These are phyloP conservation scores for Venturia aucupariae DNA, from an alignment of 2,329 filamentous ascomycete genomes.

Conservation along the genomic window DNA sequence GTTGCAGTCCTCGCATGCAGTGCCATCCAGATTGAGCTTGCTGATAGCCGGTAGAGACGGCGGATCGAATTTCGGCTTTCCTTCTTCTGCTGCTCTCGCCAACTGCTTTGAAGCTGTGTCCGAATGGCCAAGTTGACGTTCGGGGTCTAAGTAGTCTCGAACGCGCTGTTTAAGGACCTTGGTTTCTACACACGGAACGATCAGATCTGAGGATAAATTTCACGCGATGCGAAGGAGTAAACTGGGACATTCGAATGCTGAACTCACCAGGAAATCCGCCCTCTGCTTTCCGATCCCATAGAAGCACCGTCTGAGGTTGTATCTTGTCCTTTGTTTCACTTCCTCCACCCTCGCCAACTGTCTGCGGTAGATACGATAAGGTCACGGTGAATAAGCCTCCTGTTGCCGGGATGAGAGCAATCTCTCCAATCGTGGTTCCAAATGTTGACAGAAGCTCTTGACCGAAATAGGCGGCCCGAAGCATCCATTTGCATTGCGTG, in stretches of 20 bases:
- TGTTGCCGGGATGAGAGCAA: slow-evolving; percentile 75
- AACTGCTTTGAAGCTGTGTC: slow-evolving; percentile 34
- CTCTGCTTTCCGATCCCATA: slow-evolving; percentile 84
- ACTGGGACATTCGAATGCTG: slow-evolving; percentile 14
- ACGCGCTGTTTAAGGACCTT: slow-evolving; percentile 83
- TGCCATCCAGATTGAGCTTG: slow-evolving; percentile 27
- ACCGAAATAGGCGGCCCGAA: slow-evolving; percentile 77
- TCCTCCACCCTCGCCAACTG: not conserved
- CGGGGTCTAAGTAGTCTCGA: slow-evolving; percentile 72
- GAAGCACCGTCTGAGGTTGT: slow-evolving; percentile 38
- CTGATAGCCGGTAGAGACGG: not conserved
- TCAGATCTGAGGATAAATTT: not conserved
- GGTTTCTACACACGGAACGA: slow-evolving; percentile 47
- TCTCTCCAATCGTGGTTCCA: slow-evolving; percentile 70
- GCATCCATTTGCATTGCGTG: slow-evolving; percentile 83
- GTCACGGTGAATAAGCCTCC: slow-evolving; percentile 76
- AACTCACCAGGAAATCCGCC: slow-evolving; percentile 70
- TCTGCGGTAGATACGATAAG: slow-evolving; percentile 36
- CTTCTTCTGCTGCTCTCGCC: not conserved
- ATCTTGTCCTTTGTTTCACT: not conserved
- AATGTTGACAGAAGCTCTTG: slow-evolving; percentile 96
- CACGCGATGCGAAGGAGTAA: not conserved
- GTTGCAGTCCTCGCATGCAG: slow-evolving; percentile 29
- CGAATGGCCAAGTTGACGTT: slow-evolving; percentile 66
- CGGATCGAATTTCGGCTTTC: slow-evolving; percentile 3